Percentiles rank a stretch among this genome's conserved stretches.
Evolutionary conservation across 23 red algal species (phyloP).

Genomic region (Gracilariopsis chorda): DNA sequence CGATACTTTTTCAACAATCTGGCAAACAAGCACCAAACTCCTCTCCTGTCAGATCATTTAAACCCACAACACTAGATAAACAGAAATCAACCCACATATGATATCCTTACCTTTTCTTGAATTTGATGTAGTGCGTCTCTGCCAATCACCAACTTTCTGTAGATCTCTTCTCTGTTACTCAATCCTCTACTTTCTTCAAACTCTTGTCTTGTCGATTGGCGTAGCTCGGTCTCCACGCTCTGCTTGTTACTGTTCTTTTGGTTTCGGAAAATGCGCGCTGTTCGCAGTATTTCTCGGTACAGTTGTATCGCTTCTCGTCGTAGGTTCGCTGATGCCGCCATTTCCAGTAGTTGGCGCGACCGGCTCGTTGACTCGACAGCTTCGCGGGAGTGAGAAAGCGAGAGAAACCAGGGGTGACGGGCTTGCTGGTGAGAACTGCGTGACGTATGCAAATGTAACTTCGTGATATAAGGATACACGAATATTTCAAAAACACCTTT

Average conservation of each 20-base stretch:
- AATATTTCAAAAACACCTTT: too few relatives aligned
- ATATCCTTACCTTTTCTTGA: conserved; percentile 25
- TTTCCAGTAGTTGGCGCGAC: too few relatives aligned
- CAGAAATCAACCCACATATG: not conserved
- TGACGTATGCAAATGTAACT: too few relatives aligned
- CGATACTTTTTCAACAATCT: not conserved
- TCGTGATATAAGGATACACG: too few relatives aligned
- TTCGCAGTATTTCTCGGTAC: conserved; percentile 36
- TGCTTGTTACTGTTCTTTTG: conserved; percentile 12
- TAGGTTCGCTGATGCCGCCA: conserved; percentile 15
- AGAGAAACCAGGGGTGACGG: too few relatives aligned
- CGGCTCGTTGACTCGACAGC: too few relatives aligned
- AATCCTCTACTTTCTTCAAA: conserved; percentile 17
- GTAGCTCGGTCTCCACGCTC: not conserved
- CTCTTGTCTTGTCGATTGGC: conserved; percentile 9
- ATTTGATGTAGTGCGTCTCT: conserved; percentile 38
- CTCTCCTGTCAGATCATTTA: too few relatives aligned
- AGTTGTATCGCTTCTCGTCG: conserved; percentile 28
- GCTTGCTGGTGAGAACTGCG: too few relatives aligned
- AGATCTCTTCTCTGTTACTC: conserved; percentile 13
- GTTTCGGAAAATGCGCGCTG: conserved; percentile 7
- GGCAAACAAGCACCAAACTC: not conserved
- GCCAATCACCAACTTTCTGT: not conserved
- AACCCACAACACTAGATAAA: too few relatives aligned
- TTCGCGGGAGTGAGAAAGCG: too few relatives aligned